Evolutionary conservation across 2,329 filamentous ascomycete genomes (phyloP), one percentile per base, ranked within the genome.

Genomic region (Alternaria solani): DNA sequence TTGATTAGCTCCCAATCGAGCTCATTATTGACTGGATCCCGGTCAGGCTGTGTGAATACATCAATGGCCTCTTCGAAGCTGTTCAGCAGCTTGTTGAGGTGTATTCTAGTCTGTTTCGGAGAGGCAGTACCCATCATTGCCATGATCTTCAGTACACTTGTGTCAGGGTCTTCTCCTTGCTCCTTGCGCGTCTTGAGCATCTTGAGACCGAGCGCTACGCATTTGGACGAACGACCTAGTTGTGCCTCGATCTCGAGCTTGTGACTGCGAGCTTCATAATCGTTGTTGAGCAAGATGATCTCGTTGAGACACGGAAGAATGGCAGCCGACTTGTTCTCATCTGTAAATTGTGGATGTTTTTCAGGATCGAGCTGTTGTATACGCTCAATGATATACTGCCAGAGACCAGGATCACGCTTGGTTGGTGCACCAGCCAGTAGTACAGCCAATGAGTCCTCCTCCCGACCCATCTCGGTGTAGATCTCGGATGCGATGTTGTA

Each of bases 1-100:
- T 93, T 91, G 42, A 96, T 83, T 75, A 98, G 91, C 54, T 90
- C 89, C 94, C 94, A 99, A 49, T 84, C 81, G 47, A 87, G 82
- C 28, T 82, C 78, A 11, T 77, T 79, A 18, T 82, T 79, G 34
- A 81, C 78, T 2, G 81, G 76, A 18, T 80, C 74, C n/a, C 80
- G 72, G 9, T 67, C 59, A 8, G 76, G 76, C 51, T 79, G 72
- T 61, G 84, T 85, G 64, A 85, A 79, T 4, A 79, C 72, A 18
- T 67, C 64, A 43, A 89, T 83, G 20, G 84, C 84, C 20, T 79
- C 75, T 18, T 86, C 81, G 70, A 88, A 89, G 55, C 80, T 77
- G 7, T 80, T 68, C 18, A 83, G 78, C 12, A 86, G 84, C 59
- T 79, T 83, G 16, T 78, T 70, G 16, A 85, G 79, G 56, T 77